These are phyloP conservation scores for Nicotiana paniculata DNA, from an alignment of 257 asterid genomes.

Conservation along the genomic window DNA sequence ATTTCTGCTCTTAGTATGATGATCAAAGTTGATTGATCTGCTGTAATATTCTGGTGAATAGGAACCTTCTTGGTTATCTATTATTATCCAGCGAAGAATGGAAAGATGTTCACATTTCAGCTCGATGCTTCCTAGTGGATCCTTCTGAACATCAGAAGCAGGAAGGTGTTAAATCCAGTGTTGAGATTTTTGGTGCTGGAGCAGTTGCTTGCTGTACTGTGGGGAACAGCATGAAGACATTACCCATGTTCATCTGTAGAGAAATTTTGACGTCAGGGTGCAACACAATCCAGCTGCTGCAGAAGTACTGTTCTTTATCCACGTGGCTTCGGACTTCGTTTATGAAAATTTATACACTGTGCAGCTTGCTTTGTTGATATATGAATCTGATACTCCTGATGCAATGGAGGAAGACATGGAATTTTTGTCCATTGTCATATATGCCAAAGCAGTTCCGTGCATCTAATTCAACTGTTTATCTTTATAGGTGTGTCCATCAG, in stretches of 20 bases:
- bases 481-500: constrained; percentile 71
- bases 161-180: constrained; percentile 45
- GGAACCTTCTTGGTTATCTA: constrained; percentile 73
- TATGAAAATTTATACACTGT: not conserved
- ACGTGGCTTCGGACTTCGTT: not conserved
- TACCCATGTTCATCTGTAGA: constrained; percentile 37
- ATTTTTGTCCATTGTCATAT: not conserved
- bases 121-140: constrained; percentile 57
- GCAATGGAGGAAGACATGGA: not conserved
- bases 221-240: constrained; percentile 28
- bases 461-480: constrained; percentile 4
- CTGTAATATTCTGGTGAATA: constrained; percentile 21
- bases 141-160: constrained; percentile 37
- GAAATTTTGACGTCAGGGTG: constrained; percentile 36
- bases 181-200: constrained; percentile 77
- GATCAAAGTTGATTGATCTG: not conserved
- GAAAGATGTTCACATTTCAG: constrained; percentile 52
- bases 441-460: not conserved
- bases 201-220: constrained; percentile 66
- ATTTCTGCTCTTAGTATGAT: not conserved
- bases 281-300: constrained; percentile 48
- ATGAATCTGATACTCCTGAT: not conserved
- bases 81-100: constrained; percentile 64
- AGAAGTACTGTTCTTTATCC: constrained; percentile 44
- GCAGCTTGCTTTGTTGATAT: not conserved